A percentile compares a stretch with the other conserved stretches of the same genome.
Evolutionary conservation across 2,329 filamentous ascomycete species (phyloP).

Genomic region (Dothiorella sarmentorum): DNA sequence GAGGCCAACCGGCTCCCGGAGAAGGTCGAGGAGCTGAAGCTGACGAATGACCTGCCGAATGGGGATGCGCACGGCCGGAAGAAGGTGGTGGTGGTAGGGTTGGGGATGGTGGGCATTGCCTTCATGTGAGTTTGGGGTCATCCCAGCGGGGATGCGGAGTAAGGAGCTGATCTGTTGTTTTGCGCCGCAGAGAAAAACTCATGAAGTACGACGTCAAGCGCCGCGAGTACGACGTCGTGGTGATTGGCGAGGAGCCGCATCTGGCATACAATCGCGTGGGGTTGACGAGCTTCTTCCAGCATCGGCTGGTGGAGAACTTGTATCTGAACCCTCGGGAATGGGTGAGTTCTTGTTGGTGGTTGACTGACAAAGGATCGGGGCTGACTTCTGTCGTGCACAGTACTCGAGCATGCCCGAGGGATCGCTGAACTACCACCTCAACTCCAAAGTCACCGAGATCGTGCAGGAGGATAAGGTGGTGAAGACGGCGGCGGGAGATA

Average conservation of each 20-base stretch:
- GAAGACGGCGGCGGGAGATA: slow-evolving; percentile 65
- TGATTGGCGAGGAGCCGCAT: slow-evolving; percentile 84
- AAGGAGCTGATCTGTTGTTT: background rate
- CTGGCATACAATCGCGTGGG: slow-evolving; percentile 90
- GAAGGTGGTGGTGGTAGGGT: slow-evolving; percentile 74
- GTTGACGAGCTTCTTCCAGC: slow-evolving; percentile 83
- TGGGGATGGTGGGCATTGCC: slow-evolving; percentile 88
- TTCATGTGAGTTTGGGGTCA: slow-evolving; percentile 83
- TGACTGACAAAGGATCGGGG: too few relatives aligned
- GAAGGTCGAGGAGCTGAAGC: slow-evolving; percentile 38
- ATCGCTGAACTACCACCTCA: slow-evolving; percentile 70
- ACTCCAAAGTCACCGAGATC: slow-evolving; percentile 69
- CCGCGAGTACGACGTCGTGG: slow-evolving; percentile 74
- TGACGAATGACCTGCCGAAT: slow-evolving; percentile 21
- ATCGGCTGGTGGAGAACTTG: slow-evolving; percentile 79
- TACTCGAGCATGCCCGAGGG: slow-evolving; percentile 65
- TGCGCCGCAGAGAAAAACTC: slow-evolving; percentile 68
- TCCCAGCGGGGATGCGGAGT: too few relatives aligned
- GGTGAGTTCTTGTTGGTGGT: too few relatives aligned
- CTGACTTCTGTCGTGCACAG: slow-evolving; percentile 38
- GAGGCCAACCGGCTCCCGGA: slow-evolving; percentile 46
- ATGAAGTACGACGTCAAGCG: slow-evolving; percentile 76
- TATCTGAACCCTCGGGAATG: slow-evolving; percentile 83
- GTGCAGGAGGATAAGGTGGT: slow-evolving; percentile 63
- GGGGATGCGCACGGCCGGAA: slow-evolving; percentile 47